phyloP scores from a whole-genome alignment of 805 yeast species.

The Teunomyces pallodes region DNA sequence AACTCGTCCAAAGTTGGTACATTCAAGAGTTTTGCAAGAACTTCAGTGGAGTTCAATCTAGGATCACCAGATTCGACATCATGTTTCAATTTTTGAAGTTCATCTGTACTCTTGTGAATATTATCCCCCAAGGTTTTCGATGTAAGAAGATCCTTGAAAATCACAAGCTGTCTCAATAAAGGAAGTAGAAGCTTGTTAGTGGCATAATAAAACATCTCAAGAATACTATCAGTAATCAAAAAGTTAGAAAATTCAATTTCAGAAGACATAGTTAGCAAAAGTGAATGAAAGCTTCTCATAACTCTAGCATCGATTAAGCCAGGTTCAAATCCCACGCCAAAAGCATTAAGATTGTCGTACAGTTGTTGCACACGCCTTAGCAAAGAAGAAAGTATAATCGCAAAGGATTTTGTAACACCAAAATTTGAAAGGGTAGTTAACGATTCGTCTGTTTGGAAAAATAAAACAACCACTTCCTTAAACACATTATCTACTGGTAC shows the following conservation, averaged over 20 bases:
- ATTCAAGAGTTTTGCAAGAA: constrained; percentile 22
- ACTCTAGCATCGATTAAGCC: too few species aligned
- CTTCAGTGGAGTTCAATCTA: constrained; percentile 17
- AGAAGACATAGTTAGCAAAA: neutral
- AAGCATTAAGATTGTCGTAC: neutral
- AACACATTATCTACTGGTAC: constrained; percentile 29
- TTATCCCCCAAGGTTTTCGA: constrained; percentile 27
- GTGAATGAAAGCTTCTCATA: too few species aligned
- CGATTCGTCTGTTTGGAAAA: constrained; percentile 46
- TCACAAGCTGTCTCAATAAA: constrained; percentile 32
- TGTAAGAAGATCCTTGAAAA: constrained; percentile 34
- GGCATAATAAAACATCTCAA: constrained; percentile 1
- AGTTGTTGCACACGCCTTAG: neutral
- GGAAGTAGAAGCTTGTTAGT: constrained; percentile 27
- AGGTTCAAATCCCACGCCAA: neutral
- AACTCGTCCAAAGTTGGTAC: constrained; percentile 24
- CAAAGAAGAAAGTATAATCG: constrained; percentile 22
- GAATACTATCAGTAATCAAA: neutral
- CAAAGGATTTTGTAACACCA: constrained; percentile 28
- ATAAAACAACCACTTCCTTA: constrained; percentile 37
- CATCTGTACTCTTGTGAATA: constrained; percentile 10
- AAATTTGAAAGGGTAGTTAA: constrained; percentile 33
- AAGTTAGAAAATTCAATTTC: neutral
- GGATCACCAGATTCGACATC: constrained; percentile 14
- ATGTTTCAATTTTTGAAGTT: constrained; percentile 16